phyloP scores from a whole-genome alignment of 31 red algal genomes.

The Bonnemaisonia californica region DNA sequence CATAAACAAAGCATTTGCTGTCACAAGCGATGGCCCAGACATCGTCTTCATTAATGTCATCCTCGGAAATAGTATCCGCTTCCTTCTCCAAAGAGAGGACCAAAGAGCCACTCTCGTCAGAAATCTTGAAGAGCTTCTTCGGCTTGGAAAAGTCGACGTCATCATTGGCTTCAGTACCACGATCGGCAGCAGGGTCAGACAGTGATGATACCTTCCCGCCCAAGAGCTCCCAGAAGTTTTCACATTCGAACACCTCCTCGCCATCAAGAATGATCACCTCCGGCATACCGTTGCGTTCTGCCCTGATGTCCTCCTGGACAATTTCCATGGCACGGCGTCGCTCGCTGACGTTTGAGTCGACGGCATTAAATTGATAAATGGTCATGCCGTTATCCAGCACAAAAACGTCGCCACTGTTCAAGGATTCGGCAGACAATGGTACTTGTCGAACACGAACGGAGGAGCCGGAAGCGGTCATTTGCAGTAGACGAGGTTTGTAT shows the following conservation, averaged over 20 bases:
- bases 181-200: conserved; percentile 19
- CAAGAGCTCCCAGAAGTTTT: conserved; percentile 56
- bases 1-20: conserved; percentile 52
- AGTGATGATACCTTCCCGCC: conserved; percentile 56
- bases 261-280: conserved; percentile 67
- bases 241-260: conserved; percentile 62
- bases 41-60: conserved; percentile 57
- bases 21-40: conserved; percentile 52
- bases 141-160: conserved; percentile 24
- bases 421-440: conserved; percentile 36
- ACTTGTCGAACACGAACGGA: conserved; percentile 67
- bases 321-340: conserved; percentile 62
- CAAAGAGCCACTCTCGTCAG: conserved; percentile 56
- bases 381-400: conserved; percentile 70
- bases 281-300: conserved; percentile 55
- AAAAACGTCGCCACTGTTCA: conserved; percentile 76
- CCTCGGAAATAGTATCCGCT: conserved; percentile 28
- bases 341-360: conserved; percentile 45
- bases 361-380: conserved; percentile 65
- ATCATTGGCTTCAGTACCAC: conserved; percentile 32
- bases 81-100: conserved; percentile 54
- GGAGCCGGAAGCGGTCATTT: conserved; percentile 30
- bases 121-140: conserved; percentile 57
- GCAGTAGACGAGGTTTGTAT: conserved; percentile 63
- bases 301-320: conserved; percentile 48